These are phyloP conservation scores for Tricholomella constricta DNA, from an alignment of 768 basidiomycete genomes.

Conservation along the genomic window DNA sequence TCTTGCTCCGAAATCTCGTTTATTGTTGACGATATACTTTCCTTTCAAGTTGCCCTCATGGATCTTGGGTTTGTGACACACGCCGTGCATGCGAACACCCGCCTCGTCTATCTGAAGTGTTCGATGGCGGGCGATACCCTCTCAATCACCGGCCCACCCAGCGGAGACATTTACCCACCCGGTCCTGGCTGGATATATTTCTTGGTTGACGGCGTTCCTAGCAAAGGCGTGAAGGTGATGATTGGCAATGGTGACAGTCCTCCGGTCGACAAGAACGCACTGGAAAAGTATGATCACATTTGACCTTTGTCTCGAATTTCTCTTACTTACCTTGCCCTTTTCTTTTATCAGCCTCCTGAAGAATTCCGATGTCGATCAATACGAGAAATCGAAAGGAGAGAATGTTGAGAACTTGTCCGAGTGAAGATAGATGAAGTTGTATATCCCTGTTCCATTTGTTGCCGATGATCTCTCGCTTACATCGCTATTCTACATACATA, in stretches of 20 bases:
- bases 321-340: not conserved
- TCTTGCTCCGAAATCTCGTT: not conserved
- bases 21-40: not conserved
- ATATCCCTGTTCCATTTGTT: not conserved
- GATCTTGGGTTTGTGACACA: constrained; percentile 85
- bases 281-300: constrained; percentile 55
- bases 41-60: constrained; percentile 64
- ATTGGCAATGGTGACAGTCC: constrained; percentile 69
- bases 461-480: not conserved
- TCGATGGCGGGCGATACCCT: constrained; percentile 48
- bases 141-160: constrained; percentile 64
- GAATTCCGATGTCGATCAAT: constrained; percentile 51
- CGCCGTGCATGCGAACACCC: constrained; percentile 72
- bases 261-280: constrained; percentile 53
- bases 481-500: not conserved
- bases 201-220: constrained; percentile 67
- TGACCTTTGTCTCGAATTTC: not conserved
- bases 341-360: constrained; percentile 44
- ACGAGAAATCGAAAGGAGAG: constrained; percentile 37
- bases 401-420: constrained; percentile 8
- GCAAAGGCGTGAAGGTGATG: constrained; percentile 62
- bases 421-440: not conserved
- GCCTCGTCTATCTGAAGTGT: constrained; percentile 64
- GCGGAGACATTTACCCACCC: constrained; percentile 70
- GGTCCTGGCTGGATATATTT: constrained; percentile 79